Evolutionary conservation across 176 grass and related monocot genomes (phyloP), one percentile per base, ranked within the genome.

Genomic region (Carex kokanica): DNA sequence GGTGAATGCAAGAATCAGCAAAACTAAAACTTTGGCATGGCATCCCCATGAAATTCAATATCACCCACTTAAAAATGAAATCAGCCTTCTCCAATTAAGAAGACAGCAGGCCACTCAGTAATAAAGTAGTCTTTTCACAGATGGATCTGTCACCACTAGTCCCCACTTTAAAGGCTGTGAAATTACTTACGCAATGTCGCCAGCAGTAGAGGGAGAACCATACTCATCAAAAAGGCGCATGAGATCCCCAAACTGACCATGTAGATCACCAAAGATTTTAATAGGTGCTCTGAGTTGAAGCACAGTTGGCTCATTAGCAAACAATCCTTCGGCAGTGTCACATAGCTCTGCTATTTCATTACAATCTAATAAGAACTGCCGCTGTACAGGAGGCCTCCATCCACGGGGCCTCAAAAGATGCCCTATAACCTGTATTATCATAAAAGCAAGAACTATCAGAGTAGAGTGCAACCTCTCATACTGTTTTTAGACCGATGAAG

Each of bases 311-410:
- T 95, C 96, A 78, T 86, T 90, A 86, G 93, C 82, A 90, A 99
- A 95, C 90, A 99, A 93, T 87, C 91, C 95, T 83, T 99, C 96
- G 2, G 91, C 93, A 53, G 84, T 88, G 79, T 99, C 96, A 83
- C 96, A 99, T 25, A 99, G 83, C 80, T 99, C 96, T 95, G 96
- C 93, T 84, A 99, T 99, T 86, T 99, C 96, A 81, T 99, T 99
- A 77, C 96, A 99, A 85, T 99, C 96, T 71, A 99, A 87, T 45
- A 99, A 93, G 80, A 99, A 99, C 74, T 99, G 92, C 59, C 96
- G 91, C 84, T 88, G 88, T 81, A 98, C 96, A 86, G 96, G 96
- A 55, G 96, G 96, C 78, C 93, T 99, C 96, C 96, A 99, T 84
- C 96, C 96, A 80, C 96, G 93, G 53, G 96, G 96, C 87, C 94